Conservation (phyloP, 2,329 filamentous ascomycete genomes). For the Thielaviopsis punctulata region DNA sequence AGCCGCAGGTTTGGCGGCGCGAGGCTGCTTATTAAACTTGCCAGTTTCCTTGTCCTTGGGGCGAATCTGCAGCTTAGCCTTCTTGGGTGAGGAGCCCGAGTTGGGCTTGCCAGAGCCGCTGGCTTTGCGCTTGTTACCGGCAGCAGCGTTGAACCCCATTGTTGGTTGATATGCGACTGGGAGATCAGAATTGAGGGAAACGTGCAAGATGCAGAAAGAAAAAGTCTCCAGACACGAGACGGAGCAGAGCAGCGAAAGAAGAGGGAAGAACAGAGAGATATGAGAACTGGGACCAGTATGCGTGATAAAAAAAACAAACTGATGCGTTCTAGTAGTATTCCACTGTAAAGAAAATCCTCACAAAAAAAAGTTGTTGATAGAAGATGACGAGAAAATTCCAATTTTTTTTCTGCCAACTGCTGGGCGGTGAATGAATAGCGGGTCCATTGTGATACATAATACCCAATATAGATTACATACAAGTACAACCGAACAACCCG, state of each 20-base stretch:
- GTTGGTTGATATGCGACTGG: constrained; percentile 1
- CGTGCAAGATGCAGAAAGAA: not conserved
- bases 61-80: constrained; percentile 28
- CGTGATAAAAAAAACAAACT: not conserved
- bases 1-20: constrained; percentile 17
- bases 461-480: not conserved
- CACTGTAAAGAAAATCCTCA: not conserved
- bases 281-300: not conserved
- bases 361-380: constrained; percentile 4
- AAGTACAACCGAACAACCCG: not conserved
- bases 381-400: constrained; percentile 12
- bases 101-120: constrained; percentile 27
- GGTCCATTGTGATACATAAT: not conserved
- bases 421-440: constrained; percentile 19
- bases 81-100: constrained; percentile 30
- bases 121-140: constrained; percentile 41
- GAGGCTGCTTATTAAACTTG: not conserved
- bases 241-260: not conserved
- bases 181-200: constrained; percentile 4
- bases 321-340: not conserved
- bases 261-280: not conserved
- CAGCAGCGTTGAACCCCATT: constrained; percentile 22
- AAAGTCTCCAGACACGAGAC: not conserved
- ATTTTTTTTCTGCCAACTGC: constrained; percentile 18
- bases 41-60: constrained; percentile 16